These are phyloP conservation scores for Physaria fendleri DNA, from an alignment of 345 rosid species.

Conservation along the genomic window DNA sequence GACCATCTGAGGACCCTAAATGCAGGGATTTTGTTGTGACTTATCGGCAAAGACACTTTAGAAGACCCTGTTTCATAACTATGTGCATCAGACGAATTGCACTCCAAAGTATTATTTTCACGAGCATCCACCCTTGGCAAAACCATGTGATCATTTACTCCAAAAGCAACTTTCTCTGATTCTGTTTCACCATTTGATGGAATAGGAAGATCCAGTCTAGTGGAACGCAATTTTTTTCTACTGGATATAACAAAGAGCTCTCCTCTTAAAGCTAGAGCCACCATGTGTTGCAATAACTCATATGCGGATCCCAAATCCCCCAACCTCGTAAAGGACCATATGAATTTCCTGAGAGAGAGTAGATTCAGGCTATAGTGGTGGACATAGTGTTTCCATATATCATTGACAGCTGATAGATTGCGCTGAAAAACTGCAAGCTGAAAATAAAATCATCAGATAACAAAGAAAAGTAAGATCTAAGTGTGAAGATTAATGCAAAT, in stretches of 20 bases:
- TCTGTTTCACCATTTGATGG: constrained; percentile 36
- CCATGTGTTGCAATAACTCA: constrained; percentile 68
- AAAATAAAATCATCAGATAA: constrained; percentile 25
- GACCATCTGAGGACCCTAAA: constrained; percentile 43
- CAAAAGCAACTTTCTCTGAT: constrained; percentile 32
- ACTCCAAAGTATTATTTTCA: constrained; percentile 19
- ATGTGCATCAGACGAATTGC: constrained; percentile 11
- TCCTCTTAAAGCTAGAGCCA: constrained; percentile 39
- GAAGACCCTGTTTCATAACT: constrained; percentile 22
- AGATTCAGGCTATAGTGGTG: constrained; percentile 51
- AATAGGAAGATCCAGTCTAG: constrained; percentile 67
- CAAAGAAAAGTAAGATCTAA: neutral
- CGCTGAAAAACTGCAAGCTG: constrained; percentile 81
- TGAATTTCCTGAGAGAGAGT: constrained; percentile 42
- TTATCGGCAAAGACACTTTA: constrained; percentile 16
- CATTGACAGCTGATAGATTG: constrained; percentile 48
- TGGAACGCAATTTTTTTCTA: constrained; percentile 33
- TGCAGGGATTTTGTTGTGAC: constrained; percentile 19
- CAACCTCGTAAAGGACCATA: constrained; percentile 59
- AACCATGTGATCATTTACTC: constrained; percentile 27
- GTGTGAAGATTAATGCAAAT: neutral
- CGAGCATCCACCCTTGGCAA: constrained; percentile 16
- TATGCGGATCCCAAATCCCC: constrained; percentile 65
- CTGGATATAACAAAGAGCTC: constrained; percentile 22
- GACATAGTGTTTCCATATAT: constrained; percentile 58